A percentile compares a stretch with the other conserved stretches of the same genome.
These are phyloP conservation scores for Adansonia grandidieri DNA, from an alignment of 441 rosid species.

Conservation along the genomic window DNA sequence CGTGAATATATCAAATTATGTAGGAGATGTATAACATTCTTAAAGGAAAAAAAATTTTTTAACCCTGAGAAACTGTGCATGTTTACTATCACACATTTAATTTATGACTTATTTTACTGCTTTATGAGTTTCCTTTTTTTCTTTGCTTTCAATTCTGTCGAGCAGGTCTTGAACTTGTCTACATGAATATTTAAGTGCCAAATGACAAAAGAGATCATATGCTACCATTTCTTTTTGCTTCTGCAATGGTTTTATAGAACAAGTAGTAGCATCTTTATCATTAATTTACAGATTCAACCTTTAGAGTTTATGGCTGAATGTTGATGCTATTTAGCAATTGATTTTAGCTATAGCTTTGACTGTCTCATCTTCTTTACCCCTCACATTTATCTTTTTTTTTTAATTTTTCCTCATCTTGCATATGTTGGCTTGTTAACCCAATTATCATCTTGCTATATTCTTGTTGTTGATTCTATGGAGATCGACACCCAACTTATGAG, in stretches of 20 bases:
- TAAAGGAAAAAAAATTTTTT: background rate
- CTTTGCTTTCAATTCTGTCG: background rate
- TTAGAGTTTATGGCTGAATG: background rate
- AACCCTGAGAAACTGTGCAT: slow-evolving; percentile 2
- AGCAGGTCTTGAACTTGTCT: slow-evolving; percentile 1
- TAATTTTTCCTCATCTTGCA: background rate
- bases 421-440: background rate
- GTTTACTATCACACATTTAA: background rate
- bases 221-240: background rate
- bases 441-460: background rate
- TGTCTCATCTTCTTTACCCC: background rate
- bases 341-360: slow-evolving; percentile 4
- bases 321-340: background rate
- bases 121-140: background rate
- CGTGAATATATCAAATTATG: slow-evolving; percentile 22
- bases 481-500: too few relatives aligned
- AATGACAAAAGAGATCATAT: background rate
- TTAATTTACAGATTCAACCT: background rate
- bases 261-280: background rate
- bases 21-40: slow-evolving; percentile 7
- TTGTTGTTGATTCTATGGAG: background rate
- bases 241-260: background rate
- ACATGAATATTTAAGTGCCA: background rate
- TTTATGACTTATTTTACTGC: background rate
- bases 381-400: background rate